These are phyloP conservation scores for Diaporthe vaccinii DNA, from an alignment of 2,329 filamentous ascomycete species.

Conservation along the genomic window DNA sequence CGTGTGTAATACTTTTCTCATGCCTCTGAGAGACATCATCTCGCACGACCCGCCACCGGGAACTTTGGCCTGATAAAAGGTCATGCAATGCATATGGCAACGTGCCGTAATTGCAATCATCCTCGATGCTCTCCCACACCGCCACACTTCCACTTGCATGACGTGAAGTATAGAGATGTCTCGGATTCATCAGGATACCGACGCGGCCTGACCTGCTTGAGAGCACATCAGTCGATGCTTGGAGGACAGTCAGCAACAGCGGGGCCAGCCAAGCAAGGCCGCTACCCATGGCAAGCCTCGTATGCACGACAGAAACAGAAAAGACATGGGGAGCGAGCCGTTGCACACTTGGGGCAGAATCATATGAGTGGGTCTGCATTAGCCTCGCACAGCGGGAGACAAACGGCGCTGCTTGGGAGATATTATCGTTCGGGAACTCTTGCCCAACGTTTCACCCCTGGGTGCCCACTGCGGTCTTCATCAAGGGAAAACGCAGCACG, in stretches of 20 bases:
- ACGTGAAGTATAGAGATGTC: conserved; percentile 7
- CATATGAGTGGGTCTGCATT: conserved; percentile 7
- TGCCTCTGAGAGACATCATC: conserved; percentile 13
- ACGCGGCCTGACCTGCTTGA: neutral
- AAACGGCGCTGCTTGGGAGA: conserved; percentile 9
- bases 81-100: neutral
- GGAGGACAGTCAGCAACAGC: neutral
- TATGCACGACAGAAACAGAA: neutral
- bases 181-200: neutral
- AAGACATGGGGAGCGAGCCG: neutral
- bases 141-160: neutral
- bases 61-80: neutral
- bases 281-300: neutral
- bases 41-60: neutral
- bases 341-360: neutral
- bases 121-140: neutral
- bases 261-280: neutral
- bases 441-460: conserved; percentile 6
- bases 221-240: neutral
- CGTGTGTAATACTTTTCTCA: neutral
- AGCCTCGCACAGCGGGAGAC: neutral
- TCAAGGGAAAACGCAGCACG: conserved; percentile 11
- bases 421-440: conserved; percentile 20
- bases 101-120: neutral
- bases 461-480: neutral